A percentile compares a stretch with the other conserved stretches of the same genome.
phyloP scores from a whole-genome alignment of 2,329 filamentous ascomycete species.

The Aspergillus persii region DNA sequence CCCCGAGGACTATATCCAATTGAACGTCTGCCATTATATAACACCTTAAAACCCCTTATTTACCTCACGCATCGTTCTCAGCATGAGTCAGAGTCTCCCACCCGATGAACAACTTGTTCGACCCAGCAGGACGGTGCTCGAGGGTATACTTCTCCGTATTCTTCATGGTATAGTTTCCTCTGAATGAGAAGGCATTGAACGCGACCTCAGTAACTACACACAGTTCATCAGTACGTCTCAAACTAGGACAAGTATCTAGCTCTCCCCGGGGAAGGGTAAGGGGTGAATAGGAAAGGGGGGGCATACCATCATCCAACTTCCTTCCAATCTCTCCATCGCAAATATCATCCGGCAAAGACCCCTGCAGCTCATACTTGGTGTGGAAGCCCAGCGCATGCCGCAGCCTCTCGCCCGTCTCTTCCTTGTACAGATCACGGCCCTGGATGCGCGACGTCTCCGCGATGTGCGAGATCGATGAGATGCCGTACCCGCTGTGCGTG shows the following conservation, averaged over 20 bases:
- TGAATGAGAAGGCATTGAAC: constrained; percentile 22
- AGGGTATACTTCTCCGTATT: constrained; percentile 19
- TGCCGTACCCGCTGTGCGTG: constrained; percentile 25
- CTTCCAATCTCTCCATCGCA: constrained; percentile 14
- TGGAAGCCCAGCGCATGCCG: constrained; percentile 24
- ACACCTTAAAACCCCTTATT: not conserved
- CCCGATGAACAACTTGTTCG: constrained; percentile 15
- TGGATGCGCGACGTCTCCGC: constrained; percentile 29
- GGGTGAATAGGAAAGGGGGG: not conserved
- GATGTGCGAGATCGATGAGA: constrained; percentile 28
- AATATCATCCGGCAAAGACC: constrained; percentile 17
- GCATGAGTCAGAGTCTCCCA: constrained; percentile 20
- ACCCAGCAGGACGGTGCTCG: constrained; percentile 16
- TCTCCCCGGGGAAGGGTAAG: too few species aligned
- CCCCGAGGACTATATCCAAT: too few species aligned
- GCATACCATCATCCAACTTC: not conserved
- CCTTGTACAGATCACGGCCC: constrained; percentile 22
- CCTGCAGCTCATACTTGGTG: constrained; percentile 15
- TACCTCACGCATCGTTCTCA: constrained; percentile 1
- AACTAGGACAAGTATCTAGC: too few species aligned
- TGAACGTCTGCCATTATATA: too few species aligned
- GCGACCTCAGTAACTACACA: constrained; percentile 23
- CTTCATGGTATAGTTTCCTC: constrained; percentile 22
- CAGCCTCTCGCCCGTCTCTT: constrained; percentile 21
- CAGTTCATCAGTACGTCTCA: not conserved